Evolutionary conservation across 2,329 filamentous ascomycete genomes (phyloP).

Genomic region (Berkeleyomyces basicola): DNA sequence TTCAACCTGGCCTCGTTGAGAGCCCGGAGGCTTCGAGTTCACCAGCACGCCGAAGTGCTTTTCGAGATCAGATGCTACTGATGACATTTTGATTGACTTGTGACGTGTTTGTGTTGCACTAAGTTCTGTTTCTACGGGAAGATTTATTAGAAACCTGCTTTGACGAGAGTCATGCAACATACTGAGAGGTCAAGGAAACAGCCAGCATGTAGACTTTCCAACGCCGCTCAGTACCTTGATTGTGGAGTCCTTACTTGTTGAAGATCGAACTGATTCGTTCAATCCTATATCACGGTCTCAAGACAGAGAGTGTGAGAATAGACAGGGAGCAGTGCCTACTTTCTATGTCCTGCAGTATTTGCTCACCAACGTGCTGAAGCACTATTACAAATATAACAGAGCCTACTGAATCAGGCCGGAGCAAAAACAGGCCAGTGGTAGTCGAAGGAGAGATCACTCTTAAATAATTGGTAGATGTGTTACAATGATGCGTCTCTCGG

Average conservation of each 20-base stretch:
- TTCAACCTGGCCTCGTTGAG: constrained; percentile 82
- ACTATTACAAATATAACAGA: background rate
- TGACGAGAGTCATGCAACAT: background rate
- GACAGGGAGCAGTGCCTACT: background rate
- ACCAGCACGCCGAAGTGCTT: constrained; percentile 82
- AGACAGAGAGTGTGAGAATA: background rate
- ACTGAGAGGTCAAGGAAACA: background rate
- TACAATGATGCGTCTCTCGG: background rate
- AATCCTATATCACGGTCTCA: background rate
- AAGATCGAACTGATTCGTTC: background rate
- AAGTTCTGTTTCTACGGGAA: background rate
- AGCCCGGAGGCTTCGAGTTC: constrained; percentile 77
- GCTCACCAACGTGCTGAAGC: background rate
- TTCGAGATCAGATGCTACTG: constrained; percentile 82
- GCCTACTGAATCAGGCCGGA: background rate
- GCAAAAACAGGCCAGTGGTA: background rate
- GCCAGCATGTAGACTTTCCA: background rate
- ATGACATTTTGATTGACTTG: constrained; percentile 40
- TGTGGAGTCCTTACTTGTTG: background rate
- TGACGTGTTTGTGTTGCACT: background rate
- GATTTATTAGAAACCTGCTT: constrained; percentile 2
- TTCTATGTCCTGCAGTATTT: background rate
- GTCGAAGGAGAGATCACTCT: background rate
- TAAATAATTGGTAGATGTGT: background rate
- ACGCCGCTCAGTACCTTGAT: background rate